Base-by-base conservation (phyloP, 352 stramenopile species). In the Pythium vanterpoolii region DNA sequence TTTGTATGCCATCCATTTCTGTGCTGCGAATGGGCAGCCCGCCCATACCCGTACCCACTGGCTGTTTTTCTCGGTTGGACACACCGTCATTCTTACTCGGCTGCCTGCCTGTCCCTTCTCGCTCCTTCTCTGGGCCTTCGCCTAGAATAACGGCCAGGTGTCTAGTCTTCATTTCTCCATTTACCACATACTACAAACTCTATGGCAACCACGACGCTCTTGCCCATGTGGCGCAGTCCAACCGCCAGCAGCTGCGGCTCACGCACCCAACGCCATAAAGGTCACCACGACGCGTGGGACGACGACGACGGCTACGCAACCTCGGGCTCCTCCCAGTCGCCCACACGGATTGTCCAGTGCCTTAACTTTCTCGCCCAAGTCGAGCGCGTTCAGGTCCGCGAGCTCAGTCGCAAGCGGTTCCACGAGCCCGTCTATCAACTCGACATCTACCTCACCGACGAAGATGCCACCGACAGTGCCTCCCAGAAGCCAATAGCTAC, bases 141-240 rank as follows among this genome's bases (percentile, higher is more conserved):
- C 8, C 33, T 39, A 39, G 33, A 14, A 39, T 39, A 39, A 8
- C 33, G 14, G 33, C 26, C 18, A 16, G 24, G n/a, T n/a, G n/a
- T n/a, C n/a, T 24, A 11, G 27, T 18, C 21, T 28, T 40, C 55
- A 62, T 49, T 62, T 23, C 9, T 47, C 44, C 30, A 55, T 31
- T 18, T 34, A 4, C 11, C 31, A 28, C 13, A 43, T 18, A 28
- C 26, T 21, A 47, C 24, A 27, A 40, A 10, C 24, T 49, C 18
- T n/a, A 39, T 27, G 27, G 30, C 58, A 2, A 26, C 40, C 24
- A 16, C 56, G 6, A 47, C 58, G 13, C 23, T 65, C 4, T 50
- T 66, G 31, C 59, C 59, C 39, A 66, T 66, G 59, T 66, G 59
- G 59, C 59, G 59, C 23, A 66, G 59, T 26, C 59, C 59, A 34